Conservation (phyloP, 768 basidiomycete genomes). For the Collybiopsis luxurians region DNA sequence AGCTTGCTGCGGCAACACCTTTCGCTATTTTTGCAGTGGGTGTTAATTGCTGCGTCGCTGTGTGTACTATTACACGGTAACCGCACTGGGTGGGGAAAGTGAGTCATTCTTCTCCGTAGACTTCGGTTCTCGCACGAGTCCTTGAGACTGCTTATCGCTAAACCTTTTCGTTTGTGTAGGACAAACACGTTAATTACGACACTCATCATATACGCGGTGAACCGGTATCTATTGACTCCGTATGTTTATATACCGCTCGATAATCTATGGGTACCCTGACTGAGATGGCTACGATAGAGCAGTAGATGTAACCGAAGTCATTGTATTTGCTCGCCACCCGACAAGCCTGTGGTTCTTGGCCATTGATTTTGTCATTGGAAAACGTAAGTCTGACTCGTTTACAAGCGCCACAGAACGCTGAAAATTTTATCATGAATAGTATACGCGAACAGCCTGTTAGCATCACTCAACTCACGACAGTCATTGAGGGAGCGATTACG, state of each 20-base stretch:
- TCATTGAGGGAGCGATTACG: constrained; percentile 18
- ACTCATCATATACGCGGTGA: constrained; percentile 48
- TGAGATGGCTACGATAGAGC: constrained; percentile 17
- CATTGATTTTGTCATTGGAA: constrained; percentile 44
- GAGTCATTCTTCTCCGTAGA: background rate
- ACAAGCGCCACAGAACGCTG: background rate
- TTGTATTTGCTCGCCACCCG: constrained; percentile 16
- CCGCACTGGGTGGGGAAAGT: constrained; percentile 35
- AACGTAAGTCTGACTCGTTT: constrained; percentile 27
- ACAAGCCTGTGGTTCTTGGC: constrained; percentile 24
- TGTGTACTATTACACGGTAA: constrained; percentile 39
- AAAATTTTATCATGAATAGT: constrained; percentile 21
- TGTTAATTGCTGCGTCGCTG: constrained; percentile 38
- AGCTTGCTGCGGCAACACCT: constrained; percentile 40
- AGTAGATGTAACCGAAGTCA: constrained; percentile 36
- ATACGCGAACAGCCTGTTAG: constrained; percentile 47
- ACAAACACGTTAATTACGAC: constrained; percentile 40
- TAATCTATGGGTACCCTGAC: background rate
- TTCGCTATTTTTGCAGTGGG: constrained; percentile 41
- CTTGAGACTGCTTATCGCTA: background rate
- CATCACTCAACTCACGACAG: constrained; percentile 37
- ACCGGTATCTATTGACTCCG: constrained; percentile 48
- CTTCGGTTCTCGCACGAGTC: background rate
- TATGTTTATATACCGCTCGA: constrained; percentile 20
- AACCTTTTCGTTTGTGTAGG: constrained; percentile 18